Conservation (phyloP, 805 yeast genomes). For the Metschnikowia lachancei region DNA sequence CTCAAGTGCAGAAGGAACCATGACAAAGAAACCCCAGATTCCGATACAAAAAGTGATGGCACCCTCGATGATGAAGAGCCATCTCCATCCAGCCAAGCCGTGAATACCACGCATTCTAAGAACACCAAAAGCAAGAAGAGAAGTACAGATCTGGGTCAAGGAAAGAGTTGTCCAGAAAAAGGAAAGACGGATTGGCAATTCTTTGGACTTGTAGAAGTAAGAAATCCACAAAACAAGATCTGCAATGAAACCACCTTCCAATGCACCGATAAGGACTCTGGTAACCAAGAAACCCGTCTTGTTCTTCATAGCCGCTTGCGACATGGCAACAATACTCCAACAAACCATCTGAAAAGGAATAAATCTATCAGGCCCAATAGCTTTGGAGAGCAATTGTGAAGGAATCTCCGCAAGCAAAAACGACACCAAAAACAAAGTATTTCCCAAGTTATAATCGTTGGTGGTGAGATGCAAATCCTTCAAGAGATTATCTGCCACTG, state of each 20-base stretch:
- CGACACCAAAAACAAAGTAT: slow-evolving; percentile 50
- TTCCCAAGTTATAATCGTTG: slow-evolving; percentile 57
- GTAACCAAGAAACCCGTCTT: slow-evolving; percentile 45
- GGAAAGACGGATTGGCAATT: slow-evolving; percentile 56
- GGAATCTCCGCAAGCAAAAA: slow-evolving; percentile 62
- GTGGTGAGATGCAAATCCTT: slow-evolving; percentile 53
- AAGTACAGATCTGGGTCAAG: slow-evolving; percentile 43
- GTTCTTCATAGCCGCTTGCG: slow-evolving; percentile 46
- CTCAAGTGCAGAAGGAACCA: slow-evolving; percentile 57
- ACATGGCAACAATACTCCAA: slow-evolving; percentile 57
- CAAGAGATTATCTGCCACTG: slow-evolving; percentile 55
- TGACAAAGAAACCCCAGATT: slow-evolving; percentile 36
- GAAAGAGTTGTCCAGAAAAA: slow-evolving; percentile 60
- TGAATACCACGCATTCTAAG: slow-evolving; percentile 46
- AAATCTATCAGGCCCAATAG: slow-evolving; percentile 60
- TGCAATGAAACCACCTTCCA: slow-evolving; percentile 67
- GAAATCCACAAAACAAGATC: slow-evolving; percentile 55
- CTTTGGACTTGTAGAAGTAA: slow-evolving; percentile 60
- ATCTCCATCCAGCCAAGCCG: slow-evolving; percentile 57
- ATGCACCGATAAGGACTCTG: slow-evolving; percentile 51
- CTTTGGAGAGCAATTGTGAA: slow-evolving; percentile 62
- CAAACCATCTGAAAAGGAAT: slow-evolving; percentile 55
- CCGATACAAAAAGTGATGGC: slow-evolving; percentile 55
- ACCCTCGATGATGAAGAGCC: slow-evolving; percentile 67
- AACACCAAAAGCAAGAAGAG: slow-evolving; percentile 52